A percentile compares a stretch with the other conserved stretches of the same genome.
These are phyloP conservation scores for Hypoxylon sp. DNA, from an alignment of 2,329 filamentous ascomycete genomes.

Conservation along the genomic window DNA sequence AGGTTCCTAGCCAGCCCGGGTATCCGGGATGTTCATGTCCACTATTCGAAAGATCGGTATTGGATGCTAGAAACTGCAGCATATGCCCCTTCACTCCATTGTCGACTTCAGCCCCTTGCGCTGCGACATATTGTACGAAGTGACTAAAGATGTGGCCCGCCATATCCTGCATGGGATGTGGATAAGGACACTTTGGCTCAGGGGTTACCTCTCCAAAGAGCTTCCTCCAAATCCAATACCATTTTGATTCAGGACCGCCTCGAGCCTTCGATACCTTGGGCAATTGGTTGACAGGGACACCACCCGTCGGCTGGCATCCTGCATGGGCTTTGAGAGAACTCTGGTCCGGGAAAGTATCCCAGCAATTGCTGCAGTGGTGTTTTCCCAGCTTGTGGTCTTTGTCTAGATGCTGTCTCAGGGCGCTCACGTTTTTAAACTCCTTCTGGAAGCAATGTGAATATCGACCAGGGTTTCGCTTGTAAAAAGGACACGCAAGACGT, in stretches of 20 bases:
- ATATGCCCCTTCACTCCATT: too few species aligned
- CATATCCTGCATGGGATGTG: conserved; percentile 19
- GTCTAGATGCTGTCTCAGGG: conserved; percentile 19
- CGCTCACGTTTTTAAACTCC: conserved; percentile 18
- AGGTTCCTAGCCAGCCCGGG: too few species aligned
- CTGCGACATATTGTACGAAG: not conserved
- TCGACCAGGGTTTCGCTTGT: conserved; percentile 17
- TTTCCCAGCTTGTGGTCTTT: conserved; percentile 15
- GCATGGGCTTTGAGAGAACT: not conserved
- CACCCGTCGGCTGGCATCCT: conserved; percentile 13
- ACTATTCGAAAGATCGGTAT: too few species aligned
- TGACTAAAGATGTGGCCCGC: not conserved
- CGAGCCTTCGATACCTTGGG: conserved; percentile 7
- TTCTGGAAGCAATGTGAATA: conserved; percentile 15
- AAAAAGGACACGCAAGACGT: conserved; percentile 27
- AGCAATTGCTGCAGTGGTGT: conserved; percentile 17
- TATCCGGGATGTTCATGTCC: too few species aligned
- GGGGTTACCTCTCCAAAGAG: conserved; percentile 12
- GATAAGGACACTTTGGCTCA: conserved; percentile 18
- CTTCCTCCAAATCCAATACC: conserved; percentile 19
- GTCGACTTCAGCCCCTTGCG: conserved; percentile 1
- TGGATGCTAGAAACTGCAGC: too few species aligned
- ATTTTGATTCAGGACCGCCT: conserved; percentile 6
- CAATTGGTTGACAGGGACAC: conserved; percentile 12
- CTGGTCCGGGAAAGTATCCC: conserved; percentile 8